Base-by-base conservation (phyloP, 176 grass and related monocot species). In the Oryza coarctata region DNA sequence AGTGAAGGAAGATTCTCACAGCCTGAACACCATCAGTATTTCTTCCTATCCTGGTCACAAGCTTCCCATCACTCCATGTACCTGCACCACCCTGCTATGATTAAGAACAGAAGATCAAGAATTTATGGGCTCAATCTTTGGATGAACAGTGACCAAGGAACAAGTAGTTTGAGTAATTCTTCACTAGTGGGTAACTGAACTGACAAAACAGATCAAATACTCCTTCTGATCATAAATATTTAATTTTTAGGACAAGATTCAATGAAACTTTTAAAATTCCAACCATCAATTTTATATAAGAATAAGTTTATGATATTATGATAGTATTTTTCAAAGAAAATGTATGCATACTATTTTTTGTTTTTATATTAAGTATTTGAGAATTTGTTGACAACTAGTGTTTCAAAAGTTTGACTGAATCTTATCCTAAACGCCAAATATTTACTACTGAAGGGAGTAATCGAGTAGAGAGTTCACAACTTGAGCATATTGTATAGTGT, bases 31-130 rank as follows among this genome's bases (percentile, higher is more conserved):
- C 88, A 31, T 91, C 86, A 67, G 92, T 95, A 77, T 98, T 98
- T 91, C 85, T 94, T 78, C 95, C 95, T 60, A 98, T 98, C 88
- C 92, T 89, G 52, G 95, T 98, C 80, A 98, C 93, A 39, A 98
- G 95, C 79, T 98, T 98, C 43, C 95, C 95, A 80, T 98, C 95
- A 82, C 95, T 98, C 95, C 95, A 98, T 77, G 95, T 98, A 98
- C 95, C 95, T 98, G 95, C 95, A 98, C 95, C 95, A 93, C 95
- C 95, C 95, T 98, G 92, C 70, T 97, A 84, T 80, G 85, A 88
- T 71, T 97, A 92, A 92, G 89, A 86, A 87, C 65, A 85, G 71
- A 81, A 35, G 64, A 89, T 89, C 82, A 89, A 70, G 77, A 70
- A 81, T 89, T 5, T 50, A 63, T 60, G 55, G 29, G 23, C 63